Evolutionary conservation across 257 asterid species (phyloP).

Genomic region (Verbena officinalis): DNA sequence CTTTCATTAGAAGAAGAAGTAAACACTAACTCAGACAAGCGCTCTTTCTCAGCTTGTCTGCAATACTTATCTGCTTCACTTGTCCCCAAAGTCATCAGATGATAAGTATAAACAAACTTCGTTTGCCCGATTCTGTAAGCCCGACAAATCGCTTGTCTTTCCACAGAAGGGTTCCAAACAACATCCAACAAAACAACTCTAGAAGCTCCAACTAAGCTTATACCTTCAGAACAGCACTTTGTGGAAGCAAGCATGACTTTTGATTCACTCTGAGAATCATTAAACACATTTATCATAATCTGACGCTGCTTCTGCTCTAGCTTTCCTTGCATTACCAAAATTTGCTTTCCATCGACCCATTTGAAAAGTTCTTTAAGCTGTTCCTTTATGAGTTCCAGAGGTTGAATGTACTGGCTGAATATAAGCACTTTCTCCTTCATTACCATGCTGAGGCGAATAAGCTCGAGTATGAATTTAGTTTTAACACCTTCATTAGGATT

Average conservation of each 20-base stretch:
- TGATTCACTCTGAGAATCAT: conserved; percentile 34
- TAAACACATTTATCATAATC: conserved; percentile 31
- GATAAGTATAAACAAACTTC: conserved; percentile 50
- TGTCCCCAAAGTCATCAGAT: conserved; percentile 52
- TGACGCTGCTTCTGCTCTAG: conserved; percentile 42
- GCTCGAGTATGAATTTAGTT: conserved; percentile 51
- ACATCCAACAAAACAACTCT: conserved; percentile 54
- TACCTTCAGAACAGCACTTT: conserved; percentile 59
- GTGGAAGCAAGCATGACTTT: conserved; percentile 54
- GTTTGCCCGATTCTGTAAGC: conserved; percentile 56
- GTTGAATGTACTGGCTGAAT: conserved; percentile 56
- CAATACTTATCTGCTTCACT: conserved; percentile 48
- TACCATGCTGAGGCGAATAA: conserved; percentile 42
- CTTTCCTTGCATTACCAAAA: conserved; percentile 42
- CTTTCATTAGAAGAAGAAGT: conserved; percentile 33
- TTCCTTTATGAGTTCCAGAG: conserved; percentile 41
- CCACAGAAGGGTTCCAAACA: conserved; percentile 62
- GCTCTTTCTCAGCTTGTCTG: conserved; percentile 53
- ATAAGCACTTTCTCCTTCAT: conserved; percentile 51
- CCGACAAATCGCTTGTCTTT: conserved; percentile 48
- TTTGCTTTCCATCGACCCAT: conserved; percentile 42
- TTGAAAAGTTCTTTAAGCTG: conserved; percentile 35
- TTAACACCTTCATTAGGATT: conserved; percentile 47
- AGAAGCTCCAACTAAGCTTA: conserved; percentile 55
- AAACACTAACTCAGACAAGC: conserved; percentile 53